phyloP scores from a whole-genome alignment of 176 grass and related monocot species.

The Rhipidocladum racemiflorum region DNA sequence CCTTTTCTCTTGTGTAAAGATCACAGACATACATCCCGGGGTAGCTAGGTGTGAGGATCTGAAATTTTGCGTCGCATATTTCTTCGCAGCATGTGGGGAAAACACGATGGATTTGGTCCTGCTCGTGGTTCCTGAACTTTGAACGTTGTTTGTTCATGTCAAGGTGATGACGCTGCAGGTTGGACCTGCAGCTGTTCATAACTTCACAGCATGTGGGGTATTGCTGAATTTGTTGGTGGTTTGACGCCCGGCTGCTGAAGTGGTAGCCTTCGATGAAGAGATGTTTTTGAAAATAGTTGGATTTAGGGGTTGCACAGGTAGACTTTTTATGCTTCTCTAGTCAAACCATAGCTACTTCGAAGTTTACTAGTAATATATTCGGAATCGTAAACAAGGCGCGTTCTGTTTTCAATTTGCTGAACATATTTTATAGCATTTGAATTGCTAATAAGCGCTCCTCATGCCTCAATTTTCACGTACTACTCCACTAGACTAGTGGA shows the following conservation, averaged over 20 bases:
- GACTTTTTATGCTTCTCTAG: not conserved
- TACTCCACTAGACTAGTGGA: no score
- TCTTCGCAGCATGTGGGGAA: conserved; percentile 9
- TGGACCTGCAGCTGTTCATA: conserved; percentile 24
- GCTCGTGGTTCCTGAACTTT: conserved; percentile 10
- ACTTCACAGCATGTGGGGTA: no score
- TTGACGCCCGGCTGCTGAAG: conserved; percentile 9
- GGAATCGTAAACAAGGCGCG: not conserved
- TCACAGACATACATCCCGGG: not conserved
- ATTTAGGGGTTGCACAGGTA: not conserved
- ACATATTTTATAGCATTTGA: not conserved
- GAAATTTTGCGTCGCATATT: not conserved
- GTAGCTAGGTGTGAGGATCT: conserved; percentile 8
- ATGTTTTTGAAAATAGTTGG: not conserved
- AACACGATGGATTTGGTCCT: conserved; percentile 7
- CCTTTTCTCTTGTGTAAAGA: not conserved
- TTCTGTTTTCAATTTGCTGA: not conserved
- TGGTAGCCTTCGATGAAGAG: not conserved
- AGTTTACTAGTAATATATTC: not conserved
- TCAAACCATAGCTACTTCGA: not conserved
- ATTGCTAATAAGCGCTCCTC: not conserved
- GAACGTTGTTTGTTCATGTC: not conserved
- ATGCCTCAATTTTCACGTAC: not conserved
- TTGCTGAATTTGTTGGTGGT: not conserved
- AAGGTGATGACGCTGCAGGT: conserved; percentile 21